Evolutionary conservation across 495 filamentous ascomycete genomes (phyloP).

Genomic region (Pseudotulostoma volvatum): DNA sequence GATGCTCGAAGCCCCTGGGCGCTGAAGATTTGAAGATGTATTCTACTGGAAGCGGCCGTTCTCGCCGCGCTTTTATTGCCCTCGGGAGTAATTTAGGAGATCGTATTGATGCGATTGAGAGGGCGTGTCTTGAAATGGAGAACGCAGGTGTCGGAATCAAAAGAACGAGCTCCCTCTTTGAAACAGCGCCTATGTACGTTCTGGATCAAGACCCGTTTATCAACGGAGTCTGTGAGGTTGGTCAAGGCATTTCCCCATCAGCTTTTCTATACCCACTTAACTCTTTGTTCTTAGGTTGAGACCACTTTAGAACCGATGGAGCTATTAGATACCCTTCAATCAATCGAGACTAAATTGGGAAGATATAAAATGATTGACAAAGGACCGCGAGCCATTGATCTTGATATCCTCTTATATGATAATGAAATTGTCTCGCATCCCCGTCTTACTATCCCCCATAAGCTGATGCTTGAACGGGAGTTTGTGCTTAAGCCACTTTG

Average conservation of each 20-base stretch:
- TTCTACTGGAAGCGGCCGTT: constrained; percentile 12
- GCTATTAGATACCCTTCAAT: constrained; percentile 64
- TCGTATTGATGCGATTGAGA: constrained; percentile 64
- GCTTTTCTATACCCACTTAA: neutral
- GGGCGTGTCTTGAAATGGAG: constrained; percentile 63
- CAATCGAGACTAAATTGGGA: constrained; percentile 63
- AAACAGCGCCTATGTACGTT: constrained; percentile 95
- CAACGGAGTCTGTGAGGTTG: constrained; percentile 87
- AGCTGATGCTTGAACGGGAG: constrained; percentile 73
- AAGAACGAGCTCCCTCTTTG: constrained; percentile 76
- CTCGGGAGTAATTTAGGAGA: constrained; percentile 90
- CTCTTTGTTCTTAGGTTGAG: constrained; percentile 43
- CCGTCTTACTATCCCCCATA: constrained; percentile 70
- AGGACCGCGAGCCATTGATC: constrained; percentile 80
- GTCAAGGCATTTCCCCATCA: constrained; percentile 8
- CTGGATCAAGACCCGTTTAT: constrained; percentile 74
- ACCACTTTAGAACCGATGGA: constrained; percentile 58
- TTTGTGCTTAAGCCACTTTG: constrained; percentile 83
- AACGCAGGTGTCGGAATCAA: constrained; percentile 51
- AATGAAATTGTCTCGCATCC: constrained; percentile 44
- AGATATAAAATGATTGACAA: constrained; percentile 79
- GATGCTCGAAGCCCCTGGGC: too few relatives aligned
- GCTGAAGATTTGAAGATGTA: constrained; percentile 2
- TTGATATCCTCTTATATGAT: constrained; percentile 86
- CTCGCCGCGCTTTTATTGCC: constrained; percentile 59